Percentiles rank a stretch among this genome's conserved stretches.
phyloP scores from a whole-genome alignment of 129 eudicot genomes.

The Arctium minus region DNA sequence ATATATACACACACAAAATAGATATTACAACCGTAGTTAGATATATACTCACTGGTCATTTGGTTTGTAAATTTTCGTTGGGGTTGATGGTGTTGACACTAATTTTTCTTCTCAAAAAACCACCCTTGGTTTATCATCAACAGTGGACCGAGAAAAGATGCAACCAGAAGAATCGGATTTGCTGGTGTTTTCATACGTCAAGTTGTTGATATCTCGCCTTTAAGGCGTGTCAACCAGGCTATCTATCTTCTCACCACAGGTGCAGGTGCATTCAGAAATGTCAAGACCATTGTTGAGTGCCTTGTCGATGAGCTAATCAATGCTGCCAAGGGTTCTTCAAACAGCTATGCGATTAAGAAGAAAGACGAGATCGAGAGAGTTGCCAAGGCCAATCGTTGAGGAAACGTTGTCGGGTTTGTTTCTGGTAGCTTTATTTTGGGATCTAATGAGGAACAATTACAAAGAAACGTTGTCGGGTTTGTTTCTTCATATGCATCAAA shows the following conservation, averaged over 20 bases:
- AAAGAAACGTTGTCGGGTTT: constrained; percentile 7
- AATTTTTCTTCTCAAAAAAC: too few species aligned
- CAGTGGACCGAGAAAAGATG: constrained; percentile 91
- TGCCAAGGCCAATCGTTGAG: constrained; percentile 71
- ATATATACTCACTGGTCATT: too few species aligned
- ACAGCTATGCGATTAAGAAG: constrained; percentile 77
- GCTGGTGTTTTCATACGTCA: constrained; percentile 90
- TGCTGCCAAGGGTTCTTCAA: constrained; percentile 84
- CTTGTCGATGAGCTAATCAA: constrained; percentile 78
- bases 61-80: too few species aligned
- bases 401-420: background rate
- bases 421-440: background rate
- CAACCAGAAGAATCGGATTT: constrained; percentile 69
- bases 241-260: constrained; percentile 75
- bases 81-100: too few species aligned
- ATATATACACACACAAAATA: too few species aligned
- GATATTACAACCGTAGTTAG: too few species aligned
- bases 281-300: constrained; percentile 73
- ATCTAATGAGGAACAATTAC: background rate
- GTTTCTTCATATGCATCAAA: background rate
- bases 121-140: background rate
- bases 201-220: constrained; percentile 83
- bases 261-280: constrained; percentile 82
- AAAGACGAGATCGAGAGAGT: constrained; percentile 74
- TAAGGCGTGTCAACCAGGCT: constrained; percentile 75